Conservation (phyloP, 805 yeast genomes). For the Hanseniaspora lindneri region DNA sequence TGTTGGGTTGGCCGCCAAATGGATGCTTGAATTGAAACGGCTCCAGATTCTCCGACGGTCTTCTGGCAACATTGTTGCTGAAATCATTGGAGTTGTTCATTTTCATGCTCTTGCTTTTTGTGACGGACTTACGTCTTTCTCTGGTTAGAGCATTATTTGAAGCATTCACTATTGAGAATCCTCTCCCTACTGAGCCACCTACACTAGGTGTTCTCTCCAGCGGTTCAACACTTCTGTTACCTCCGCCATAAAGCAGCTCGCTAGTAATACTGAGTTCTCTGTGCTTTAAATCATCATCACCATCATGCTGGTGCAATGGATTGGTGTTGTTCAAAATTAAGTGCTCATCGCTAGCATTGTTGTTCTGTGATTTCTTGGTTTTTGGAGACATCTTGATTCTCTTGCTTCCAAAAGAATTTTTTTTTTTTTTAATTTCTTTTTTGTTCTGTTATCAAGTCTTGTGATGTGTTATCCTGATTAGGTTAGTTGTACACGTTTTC, state of each 20-base stretch:
- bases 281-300: slow-evolving; percentile 1
- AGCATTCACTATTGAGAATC: slow-evolving; percentile 6
- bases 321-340: not conserved
- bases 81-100: slow-evolving; percentile 16
- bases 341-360: not conserved
- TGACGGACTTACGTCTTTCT: slow-evolving; percentile 10
- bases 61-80: slow-evolving; percentile 22
- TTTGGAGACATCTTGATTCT: slow-evolving; percentile 6
- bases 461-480: too few species aligned
- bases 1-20: slow-evolving; percentile 11
- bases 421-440: not conserved
- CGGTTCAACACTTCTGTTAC: slow-evolving; percentile 8
- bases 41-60: slow-evolving; percentile 42
- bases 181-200: slow-evolving; percentile 11
- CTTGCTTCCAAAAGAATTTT: not conserved
- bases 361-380: not conserved
- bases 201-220: slow-evolving; percentile 11
- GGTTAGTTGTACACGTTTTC: too few species aligned
- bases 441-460: not conserved
- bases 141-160: not conserved
- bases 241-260: slow-evolving; percentile 4
- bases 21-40: slow-evolving; percentile 27
- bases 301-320: not conserved
- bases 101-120: slow-evolving; percentile 7
- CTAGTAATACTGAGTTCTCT: slow-evolving; percentile 14